Base-by-base conservation (phyloP, 192 early-diverging fungal species). In the Coemansia sp. region DNA sequence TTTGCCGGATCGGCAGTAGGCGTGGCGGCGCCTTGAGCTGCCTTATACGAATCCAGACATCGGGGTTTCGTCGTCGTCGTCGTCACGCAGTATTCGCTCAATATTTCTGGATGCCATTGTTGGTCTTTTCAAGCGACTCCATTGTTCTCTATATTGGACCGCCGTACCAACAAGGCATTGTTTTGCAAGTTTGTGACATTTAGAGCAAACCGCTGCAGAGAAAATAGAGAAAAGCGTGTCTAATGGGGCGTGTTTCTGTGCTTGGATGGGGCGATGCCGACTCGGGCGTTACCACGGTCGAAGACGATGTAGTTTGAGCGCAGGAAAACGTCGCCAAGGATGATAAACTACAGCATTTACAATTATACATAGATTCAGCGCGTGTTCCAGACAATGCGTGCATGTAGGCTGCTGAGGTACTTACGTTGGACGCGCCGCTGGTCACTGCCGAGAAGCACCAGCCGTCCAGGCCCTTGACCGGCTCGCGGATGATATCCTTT, bases 311-410 rank as follows among this genome's bases (percentile, higher is more conserved):
- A 86, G 62, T 82, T 82, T 39, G 84, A 83, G 55, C 83, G 81
- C 45, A 88, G 62, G 62, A 86, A 88, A 12, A 83, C 64, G 58
- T 85, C 84, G 34, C 86, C 86, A 21, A 88, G 62, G 45, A 88
- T 88, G 19, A 72, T 63, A 61, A 68, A 71, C 65, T 74, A 74
- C 56, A 43, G 15, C 44, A 1, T 28, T 29, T 8, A 32, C 15
- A 31, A 49, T 31, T 32, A 8, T 10, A 32, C 26, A 42, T 36
- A 21, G 35, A 17, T 31, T 20, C 17, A 39, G 7, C 3, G 28
- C 14, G 12, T 29, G 20, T 34, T 41, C 15, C 43, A 7, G 47
- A 4, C 36, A 5, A 20, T 26, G 31, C 31, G 5, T 28, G 22
- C 28, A 28, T 15, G 17, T 19, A 15, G n/a, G 0, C 21, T 42